Conservation (phyloP, 2,329 filamentous ascomycete species). For the Sarocladium oryzae region DNA sequence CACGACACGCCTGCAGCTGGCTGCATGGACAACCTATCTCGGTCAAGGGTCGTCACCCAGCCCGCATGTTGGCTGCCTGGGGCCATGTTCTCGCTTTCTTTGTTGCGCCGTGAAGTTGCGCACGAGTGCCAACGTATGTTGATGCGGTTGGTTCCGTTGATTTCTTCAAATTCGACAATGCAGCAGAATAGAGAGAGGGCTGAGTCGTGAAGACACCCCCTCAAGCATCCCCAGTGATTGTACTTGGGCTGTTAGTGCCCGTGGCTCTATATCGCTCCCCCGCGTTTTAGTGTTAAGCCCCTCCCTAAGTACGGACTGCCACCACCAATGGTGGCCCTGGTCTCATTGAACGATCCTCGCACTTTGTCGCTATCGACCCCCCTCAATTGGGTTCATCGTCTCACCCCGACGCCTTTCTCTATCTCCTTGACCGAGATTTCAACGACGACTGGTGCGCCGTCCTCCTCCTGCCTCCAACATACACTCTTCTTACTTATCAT, state of each 20-base stretch:
- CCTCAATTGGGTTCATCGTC: background rate
- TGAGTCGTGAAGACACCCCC: background rate
- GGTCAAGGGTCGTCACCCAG: background rate
- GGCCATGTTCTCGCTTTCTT: too few species aligned
- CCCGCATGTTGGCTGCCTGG: too few species aligned
- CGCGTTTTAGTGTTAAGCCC: constrained; percentile 3
- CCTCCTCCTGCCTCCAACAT: background rate
- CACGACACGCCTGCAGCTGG: background rate
- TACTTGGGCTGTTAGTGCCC: background rate
- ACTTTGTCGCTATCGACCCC: background rate
- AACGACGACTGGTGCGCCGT: background rate
- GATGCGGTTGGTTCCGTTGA: background rate
- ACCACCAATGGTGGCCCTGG: background rate
- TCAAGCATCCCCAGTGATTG: background rate
- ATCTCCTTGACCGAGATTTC: background rate
- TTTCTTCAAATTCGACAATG: too few species aligned
- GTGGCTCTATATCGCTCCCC: background rate
- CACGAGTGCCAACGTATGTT: too few species aligned
- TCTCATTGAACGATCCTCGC: background rate
- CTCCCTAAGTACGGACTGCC: background rate
- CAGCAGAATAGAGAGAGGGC: too few species aligned
- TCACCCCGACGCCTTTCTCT: background rate
- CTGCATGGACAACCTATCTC: background rate
- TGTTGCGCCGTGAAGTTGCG: too few species aligned
- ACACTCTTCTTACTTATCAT: too few species aligned